phyloP scores from a whole-genome alignment of 257 asterid species.

The Cruciata laevipes region DNA sequence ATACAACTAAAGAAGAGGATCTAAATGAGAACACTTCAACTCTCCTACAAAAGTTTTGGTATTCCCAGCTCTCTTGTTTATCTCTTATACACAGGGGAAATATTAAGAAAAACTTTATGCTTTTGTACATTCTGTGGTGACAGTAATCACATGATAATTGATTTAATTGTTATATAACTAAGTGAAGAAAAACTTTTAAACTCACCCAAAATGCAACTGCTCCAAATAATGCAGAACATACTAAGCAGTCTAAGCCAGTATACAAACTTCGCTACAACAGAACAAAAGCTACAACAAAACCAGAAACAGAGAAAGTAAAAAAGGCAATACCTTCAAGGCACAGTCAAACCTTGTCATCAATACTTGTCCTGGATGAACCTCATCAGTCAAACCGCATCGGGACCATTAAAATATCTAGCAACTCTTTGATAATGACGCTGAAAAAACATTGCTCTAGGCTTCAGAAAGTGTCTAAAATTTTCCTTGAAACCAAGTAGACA shows the following conservation, averaged over 20 bases:
- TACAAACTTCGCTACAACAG: not conserved
- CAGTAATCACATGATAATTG: not conserved
- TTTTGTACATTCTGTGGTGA: too few species aligned
- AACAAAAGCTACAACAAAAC: too few species aligned
- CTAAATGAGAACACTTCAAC: too few species aligned
- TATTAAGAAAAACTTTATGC: not conserved
- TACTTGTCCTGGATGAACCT: slow-evolving; percentile 78
- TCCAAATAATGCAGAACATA: too few species aligned
- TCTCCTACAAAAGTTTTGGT: not conserved
- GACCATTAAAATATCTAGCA: slow-evolving; percentile 85
- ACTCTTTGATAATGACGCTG: slow-evolving; percentile 96
- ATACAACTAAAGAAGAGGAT: too few species aligned
- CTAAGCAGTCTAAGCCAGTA: not conserved
- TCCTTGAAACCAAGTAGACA: not conserved
- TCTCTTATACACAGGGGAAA: not conserved
- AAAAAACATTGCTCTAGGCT: slow-evolving; percentile 17
- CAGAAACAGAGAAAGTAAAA: slow-evolving; percentile 17
- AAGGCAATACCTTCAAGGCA: slow-evolving; percentile 65
- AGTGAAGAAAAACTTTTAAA: not conserved
- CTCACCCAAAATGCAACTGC: not conserved
- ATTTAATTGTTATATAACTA: not conserved
- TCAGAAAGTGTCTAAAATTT: slow-evolving; percentile 17
- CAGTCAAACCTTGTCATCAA: slow-evolving; percentile 92
- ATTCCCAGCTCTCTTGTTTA: not conserved
- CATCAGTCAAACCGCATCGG: too few species aligned